Conservation (phyloP, 2,329 filamentous ascomycete species). For the Dichotomopilus funicola region DNA sequence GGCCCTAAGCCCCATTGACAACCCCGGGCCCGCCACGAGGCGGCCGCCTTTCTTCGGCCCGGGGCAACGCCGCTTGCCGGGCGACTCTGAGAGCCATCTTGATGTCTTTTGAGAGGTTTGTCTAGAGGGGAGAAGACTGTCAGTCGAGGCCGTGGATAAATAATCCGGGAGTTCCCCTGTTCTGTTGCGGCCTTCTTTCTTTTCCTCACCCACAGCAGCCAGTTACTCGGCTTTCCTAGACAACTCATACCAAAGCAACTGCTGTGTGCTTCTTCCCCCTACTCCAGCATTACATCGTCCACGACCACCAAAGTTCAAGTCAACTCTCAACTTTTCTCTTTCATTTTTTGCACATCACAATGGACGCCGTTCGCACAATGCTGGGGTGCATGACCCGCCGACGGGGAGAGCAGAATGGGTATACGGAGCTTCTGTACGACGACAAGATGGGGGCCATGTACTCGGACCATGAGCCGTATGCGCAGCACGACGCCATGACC, state of each 20-base stretch:
- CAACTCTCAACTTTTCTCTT: neutral
- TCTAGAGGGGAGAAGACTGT: no score
- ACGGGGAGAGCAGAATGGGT: slow-evolving; percentile 1
- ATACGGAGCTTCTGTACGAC: slow-evolving; percentile 14
- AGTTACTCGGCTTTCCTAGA: slow-evolving; percentile 8
- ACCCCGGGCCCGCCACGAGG: slow-evolving; percentile 5
- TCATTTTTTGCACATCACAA: neutral
- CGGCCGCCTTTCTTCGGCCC: neutral
- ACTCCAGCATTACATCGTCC: neutral
- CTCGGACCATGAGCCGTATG: slow-evolving; percentile 8
- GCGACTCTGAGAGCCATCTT: neutral
- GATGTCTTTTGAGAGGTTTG: no score
- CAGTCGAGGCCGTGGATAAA: neutral
- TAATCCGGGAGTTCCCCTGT: neutral
- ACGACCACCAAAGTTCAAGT: neutral
- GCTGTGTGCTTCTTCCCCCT: neutral
- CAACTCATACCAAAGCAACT: neutral
- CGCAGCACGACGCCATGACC: slow-evolving; percentile 7
- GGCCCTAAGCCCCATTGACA: neutral
- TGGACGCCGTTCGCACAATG: slow-evolving; percentile 12
- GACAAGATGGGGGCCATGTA: slow-evolving; percentile 14
- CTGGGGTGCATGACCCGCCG: slow-evolving; percentile 12
- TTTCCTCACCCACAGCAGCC: slow-evolving; percentile 4
- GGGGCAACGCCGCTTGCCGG: neutral
- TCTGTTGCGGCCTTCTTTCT: neutral